phyloP scores from a whole-genome alignment of 140 eudicot genomes.

The Oenanthe javanica region DNA sequence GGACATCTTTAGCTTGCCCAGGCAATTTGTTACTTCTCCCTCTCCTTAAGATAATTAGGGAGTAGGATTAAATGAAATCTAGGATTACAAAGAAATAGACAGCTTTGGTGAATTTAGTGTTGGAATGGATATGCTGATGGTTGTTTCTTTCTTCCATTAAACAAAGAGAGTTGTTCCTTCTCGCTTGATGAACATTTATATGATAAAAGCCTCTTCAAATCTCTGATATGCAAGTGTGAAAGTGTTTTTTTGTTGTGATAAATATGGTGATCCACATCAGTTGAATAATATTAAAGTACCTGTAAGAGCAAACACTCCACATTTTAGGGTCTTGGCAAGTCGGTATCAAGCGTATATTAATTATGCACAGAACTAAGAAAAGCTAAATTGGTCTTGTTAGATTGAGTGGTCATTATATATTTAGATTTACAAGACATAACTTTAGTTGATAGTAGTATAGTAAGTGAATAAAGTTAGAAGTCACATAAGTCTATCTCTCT shows the following conservation, averaged over 20 bases:
- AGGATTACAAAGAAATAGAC: conserved; percentile 8
- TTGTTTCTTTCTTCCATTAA: conserved; percentile 15
- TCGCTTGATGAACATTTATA: background rate
- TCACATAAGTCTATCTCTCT: too few relatives aligned
- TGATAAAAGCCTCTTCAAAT: conserved; percentile 1
- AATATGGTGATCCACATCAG: background rate
- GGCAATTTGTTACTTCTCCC: conserved; percentile 82
- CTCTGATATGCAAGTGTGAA: background rate
- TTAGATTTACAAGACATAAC: too few relatives aligned
- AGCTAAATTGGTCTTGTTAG: too few relatives aligned
- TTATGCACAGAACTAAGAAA: too few relatives aligned
- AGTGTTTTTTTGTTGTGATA: background rate
- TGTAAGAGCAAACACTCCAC: background rate
- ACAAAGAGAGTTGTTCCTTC: conserved; percentile 7
- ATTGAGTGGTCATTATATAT: too few relatives aligned
- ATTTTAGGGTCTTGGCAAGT: too few relatives aligned
- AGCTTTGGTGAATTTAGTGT: conserved; percentile 8
- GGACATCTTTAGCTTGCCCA: conserved; percentile 70
- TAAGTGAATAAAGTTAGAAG: too few relatives aligned
- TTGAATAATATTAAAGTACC: background rate
- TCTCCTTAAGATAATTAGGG: conserved; percentile 29
- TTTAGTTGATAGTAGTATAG: too few relatives aligned
- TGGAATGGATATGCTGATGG: conserved; percentile 8
- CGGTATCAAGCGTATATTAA: too few relatives aligned
- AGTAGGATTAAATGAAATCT: conserved; percentile 9